Percentiles rank a stretch among this genome's conserved stretches.
phyloP scores from a whole-genome alignment of 805 yeast species.

The Sugiyamaella lignohabitans region DNA sequence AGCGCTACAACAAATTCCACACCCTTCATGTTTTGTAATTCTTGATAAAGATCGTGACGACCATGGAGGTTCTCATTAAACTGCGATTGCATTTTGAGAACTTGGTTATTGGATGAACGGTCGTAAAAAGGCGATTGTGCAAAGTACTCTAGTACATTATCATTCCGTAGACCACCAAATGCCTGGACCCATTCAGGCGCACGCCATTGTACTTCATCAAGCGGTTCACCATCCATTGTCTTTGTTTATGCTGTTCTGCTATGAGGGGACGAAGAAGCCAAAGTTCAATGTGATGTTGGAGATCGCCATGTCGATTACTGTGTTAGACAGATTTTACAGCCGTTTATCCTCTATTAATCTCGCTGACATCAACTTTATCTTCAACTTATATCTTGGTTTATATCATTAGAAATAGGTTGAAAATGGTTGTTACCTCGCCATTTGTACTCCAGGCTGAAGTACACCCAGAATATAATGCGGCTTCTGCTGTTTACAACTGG shows the following conservation, averaged over 20 bases:
- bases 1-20: conserved; percentile 71
- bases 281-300: neutral
- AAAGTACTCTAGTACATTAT: conserved; percentile 88
- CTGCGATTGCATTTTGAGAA: conserved; percentile 90
- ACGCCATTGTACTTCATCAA: conserved; percentile 94
- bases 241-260: no score
- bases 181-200: conserved; percentile 96
- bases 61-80: conserved; percentile 49
- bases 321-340: no score
- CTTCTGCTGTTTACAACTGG: conserved; percentile 42
- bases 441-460: neutral
- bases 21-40: conserved; percentile 74
- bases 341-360: no score
- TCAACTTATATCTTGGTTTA: no score
- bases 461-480: neutral
- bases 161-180: conserved; percentile 71
- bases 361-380: no score
- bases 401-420: neutral
- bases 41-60: conserved; percentile 42
- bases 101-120: conserved; percentile 89
- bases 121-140: conserved; percentile 93
- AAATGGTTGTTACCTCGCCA: neutral
- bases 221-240: conserved; percentile 21
- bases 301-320: neutral
- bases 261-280: no score